Evolutionary conservation across 1,284 basidiomycete species (phyloP), one percentile per base, ranked within the genome.

Genomic region (Vanrija sp.): DNA sequence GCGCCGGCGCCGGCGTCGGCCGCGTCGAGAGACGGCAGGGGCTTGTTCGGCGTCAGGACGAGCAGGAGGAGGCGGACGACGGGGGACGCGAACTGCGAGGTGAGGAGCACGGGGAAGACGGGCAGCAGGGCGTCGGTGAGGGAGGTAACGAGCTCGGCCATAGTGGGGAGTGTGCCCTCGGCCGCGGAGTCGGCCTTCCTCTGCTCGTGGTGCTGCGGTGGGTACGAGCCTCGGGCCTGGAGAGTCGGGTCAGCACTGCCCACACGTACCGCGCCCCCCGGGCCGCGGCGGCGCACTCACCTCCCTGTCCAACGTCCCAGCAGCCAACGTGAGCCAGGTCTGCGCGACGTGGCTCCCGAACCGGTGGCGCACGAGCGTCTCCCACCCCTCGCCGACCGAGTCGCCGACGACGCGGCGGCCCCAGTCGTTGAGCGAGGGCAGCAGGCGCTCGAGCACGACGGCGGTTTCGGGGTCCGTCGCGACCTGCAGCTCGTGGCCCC

Each of bases 291-390:
- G 21, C 21, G 21, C 21, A 60, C 80, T 50, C 57, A 90, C 91
- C 83, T 97, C 93, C 66, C 92, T 82, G 46, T 85, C 82, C 23
- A 93, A 77, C 0, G 91, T 91, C 45, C 86, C 82, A n/a, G 77
- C 78, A 0, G 86, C 85, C 6, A 91, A 82, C 5, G 82, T 82
- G 62, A 95, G 81, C 61, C 94, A 78, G 0, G 91, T 95, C 73
- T 96, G 92, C 62, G 87, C 86, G 9, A 95, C 92, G 82, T 96
- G 93, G 23, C 90, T 93, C 16, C 88, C 90, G 77, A 92, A 93
- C 21, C 92, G 83, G 69, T 96, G 89, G 65, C 81, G 83, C 38
- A 85, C 79, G 16, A 95, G 80, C 43, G 80, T 71, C 59, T 85
- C 87, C 84, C 77, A 93, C 86, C 88, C 89, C 69, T 89, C 91